These are phyloP conservation scores for Neoboletus subvelutipes DNA, from an alignment of 768 basidiomycete genomes.

Conservation along the genomic window DNA sequence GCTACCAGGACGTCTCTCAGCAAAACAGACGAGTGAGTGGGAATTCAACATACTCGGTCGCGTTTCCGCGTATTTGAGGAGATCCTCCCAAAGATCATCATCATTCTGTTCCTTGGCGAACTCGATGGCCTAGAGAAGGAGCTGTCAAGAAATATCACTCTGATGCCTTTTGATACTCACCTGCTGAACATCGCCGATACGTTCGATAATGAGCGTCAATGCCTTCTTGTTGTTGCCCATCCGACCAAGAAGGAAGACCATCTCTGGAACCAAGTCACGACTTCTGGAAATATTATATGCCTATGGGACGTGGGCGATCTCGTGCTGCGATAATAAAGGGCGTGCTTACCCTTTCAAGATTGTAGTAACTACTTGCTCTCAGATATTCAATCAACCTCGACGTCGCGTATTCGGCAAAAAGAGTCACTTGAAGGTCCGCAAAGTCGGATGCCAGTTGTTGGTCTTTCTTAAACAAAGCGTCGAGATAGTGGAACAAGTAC, in stretches of 20 bases:
- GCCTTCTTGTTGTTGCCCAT: slow-evolving; percentile 99
- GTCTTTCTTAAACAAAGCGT: slow-evolving; percentile 86
- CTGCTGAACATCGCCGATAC: slow-evolving; percentile 87
- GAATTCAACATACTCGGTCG: slow-evolving; percentile 62
- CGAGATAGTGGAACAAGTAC: slow-evolving; percentile 91
- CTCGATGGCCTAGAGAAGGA: slow-evolving; percentile 74
- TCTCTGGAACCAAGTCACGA: slow-evolving; percentile 87
- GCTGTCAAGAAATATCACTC: not conserved
- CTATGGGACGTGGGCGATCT: slow-evolving; percentile 36
- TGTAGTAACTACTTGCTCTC: slow-evolving; percentile 88
- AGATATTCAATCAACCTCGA: slow-evolving; percentile 85
- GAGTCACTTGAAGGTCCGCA: slow-evolving; percentile 84
- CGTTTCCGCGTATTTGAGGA: slow-evolving; percentile 91
- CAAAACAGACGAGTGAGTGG: not conserved
- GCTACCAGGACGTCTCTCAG: slow-evolving; percentile 40
- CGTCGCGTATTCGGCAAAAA: slow-evolving; percentile 88
- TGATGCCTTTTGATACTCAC: slow-evolving; percentile 41
- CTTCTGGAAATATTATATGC: slow-evolving; percentile 86
- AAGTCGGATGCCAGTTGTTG: slow-evolving; percentile 76
- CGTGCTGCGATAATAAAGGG: not conserved
- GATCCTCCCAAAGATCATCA: slow-evolving; percentile 96
- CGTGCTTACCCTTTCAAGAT: slow-evolving; percentile 67
- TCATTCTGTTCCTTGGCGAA: slow-evolving; percentile 98
- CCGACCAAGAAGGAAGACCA: slow-evolving; percentile 95
- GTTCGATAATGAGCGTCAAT: slow-evolving; percentile 90